Evolutionary conservation across 805 yeast species (phyloP).

Genomic region (Tetrapisispora taiwanensis): DNA sequence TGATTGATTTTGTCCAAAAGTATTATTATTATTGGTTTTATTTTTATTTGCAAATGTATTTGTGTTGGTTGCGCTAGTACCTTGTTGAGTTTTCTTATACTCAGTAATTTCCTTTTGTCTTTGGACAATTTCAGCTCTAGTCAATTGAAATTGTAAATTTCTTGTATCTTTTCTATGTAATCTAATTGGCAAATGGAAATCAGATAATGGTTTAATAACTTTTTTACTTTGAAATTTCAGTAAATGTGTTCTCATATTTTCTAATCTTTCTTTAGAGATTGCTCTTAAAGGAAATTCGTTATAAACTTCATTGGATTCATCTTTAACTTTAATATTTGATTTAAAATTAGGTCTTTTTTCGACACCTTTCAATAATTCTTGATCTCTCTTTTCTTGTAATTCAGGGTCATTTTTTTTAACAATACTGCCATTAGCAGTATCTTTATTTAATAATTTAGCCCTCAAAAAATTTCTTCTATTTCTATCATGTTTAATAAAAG

Average conservation of each 20-base stretch:
- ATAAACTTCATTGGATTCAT: conserved; percentile 23
- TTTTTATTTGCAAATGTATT: conserved; percentile 2
- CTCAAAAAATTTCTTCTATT: conserved; percentile 27
- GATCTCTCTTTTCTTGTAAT: conserved; percentile 18
- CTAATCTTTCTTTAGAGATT: conserved; percentile 60
- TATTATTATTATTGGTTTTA: conserved; percentile 12
- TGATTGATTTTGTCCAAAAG: conserved; percentile 6
- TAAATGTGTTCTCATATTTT: conserved; percentile 67
- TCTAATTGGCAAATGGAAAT: conserved; percentile 75
- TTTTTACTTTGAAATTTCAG: conserved; percentile 68
- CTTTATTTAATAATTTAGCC: conserved; percentile 14
- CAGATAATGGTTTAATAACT: conserved; percentile 57
- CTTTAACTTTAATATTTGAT: conserved; percentile 11
- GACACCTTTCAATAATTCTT: conserved; percentile 13
- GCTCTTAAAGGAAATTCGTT: conserved; percentile 47
- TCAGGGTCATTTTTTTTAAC: conserved; percentile 30
- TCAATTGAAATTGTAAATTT: conserved; percentile 76
- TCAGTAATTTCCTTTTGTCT: conserved; percentile 41
- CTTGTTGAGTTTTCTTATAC: conserved; percentile 27
- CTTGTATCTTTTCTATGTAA: conserved; percentile 91
- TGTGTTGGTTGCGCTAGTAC: conserved; percentile 5
- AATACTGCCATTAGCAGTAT: conserved; percentile 1
- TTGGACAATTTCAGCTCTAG: conserved; percentile 64
- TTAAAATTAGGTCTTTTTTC: neutral
- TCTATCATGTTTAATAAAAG: conserved; percentile 30